Evolutionary conservation across 768 basidiomycete species (phyloP).

Genomic region (Tulasnella sp.): DNA sequence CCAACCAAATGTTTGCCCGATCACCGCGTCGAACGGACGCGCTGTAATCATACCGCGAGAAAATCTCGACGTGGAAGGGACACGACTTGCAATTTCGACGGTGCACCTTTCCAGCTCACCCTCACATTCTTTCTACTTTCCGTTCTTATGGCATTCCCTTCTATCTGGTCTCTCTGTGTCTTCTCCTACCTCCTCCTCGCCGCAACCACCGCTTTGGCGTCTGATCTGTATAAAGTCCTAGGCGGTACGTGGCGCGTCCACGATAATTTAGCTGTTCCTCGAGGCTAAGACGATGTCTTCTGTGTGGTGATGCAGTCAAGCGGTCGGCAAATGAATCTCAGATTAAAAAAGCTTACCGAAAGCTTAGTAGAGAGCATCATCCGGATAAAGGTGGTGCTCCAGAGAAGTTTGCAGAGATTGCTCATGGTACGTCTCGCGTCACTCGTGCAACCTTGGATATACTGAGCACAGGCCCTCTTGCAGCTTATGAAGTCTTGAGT

Average conservation of each 20-base stretch:
- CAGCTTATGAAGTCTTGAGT: conserved; percentile 89
- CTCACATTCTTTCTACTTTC: neutral
- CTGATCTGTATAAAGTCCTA: conserved; percentile 71
- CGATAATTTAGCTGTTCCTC: neutral
- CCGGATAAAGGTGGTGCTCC: conserved; percentile 87
- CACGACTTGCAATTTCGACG: conserved; percentile 2
- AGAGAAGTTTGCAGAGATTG: conserved; percentile 80
- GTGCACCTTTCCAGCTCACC: neutral
- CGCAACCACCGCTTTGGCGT: conserved; percentile 35
- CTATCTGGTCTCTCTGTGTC: neutral
- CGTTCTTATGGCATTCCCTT: neutral
- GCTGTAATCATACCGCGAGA: neutral
- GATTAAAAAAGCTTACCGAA: conserved; percentile 85
- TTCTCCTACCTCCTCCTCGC: conserved; percentile 21
- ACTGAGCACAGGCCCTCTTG: neutral
- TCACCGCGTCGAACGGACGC: neutral
- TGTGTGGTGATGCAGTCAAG: conserved; percentile 34
- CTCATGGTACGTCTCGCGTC: conserved; percentile 48
- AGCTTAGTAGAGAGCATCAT: conserved; percentile 75
- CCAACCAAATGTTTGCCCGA: neutral
- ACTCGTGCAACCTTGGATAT: neutral
- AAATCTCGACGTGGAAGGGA: conserved; percentile 7
- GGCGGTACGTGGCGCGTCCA: conserved; percentile 61
- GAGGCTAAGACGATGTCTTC: too few relatives aligned
- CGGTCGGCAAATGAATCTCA: conserved; percentile 75